phyloP scores from a whole-genome alignment of 1,139 yeast species.

The Protomyces arabidopsidicola region DNA sequence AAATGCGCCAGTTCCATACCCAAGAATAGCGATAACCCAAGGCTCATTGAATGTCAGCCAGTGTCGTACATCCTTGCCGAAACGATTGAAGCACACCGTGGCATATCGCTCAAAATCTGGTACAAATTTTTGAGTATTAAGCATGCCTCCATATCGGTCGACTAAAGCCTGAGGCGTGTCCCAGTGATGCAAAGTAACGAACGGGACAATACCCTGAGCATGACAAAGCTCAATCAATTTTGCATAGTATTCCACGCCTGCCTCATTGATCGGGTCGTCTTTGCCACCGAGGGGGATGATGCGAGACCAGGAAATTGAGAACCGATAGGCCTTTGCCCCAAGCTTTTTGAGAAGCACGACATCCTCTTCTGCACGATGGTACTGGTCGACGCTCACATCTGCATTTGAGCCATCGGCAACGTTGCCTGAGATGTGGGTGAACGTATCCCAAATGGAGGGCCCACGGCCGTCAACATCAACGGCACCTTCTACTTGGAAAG shows the following conservation, averaged over 20 bases:
- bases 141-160: conserved; percentile 39
- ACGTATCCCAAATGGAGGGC: conserved; percentile 41
- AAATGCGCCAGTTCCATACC: conserved; percentile 7
- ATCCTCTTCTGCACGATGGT: conserved; percentile 42
- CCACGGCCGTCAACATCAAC: conserved; percentile 41
- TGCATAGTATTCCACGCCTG: conserved; percentile 42
- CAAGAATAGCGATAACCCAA: conserved; percentile 33
- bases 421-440: conserved; percentile 32
- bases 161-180: conserved; percentile 41
- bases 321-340: conserved; percentile 41
- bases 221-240: conserved; percentile 41
- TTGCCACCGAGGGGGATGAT: conserved; percentile 39
- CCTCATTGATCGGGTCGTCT: conserved; percentile 39
- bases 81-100: conserved; percentile 40
- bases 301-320: conserved; percentile 44
- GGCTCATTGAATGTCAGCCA: conserved; percentile 45
- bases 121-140: conserved; percentile 36
- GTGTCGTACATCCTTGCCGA: conserved; percentile 41
- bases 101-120: conserved; percentile 42
- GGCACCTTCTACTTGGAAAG: conserved; percentile 43
- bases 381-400: conserved; percentile 42
- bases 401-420: conserved; percentile 33
- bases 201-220: conserved; percentile 40
- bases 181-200: conserved; percentile 43
- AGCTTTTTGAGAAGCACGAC: conserved; percentile 40